Evolutionary conservation across 2,329 filamentous ascomycete genomes (phyloP).

Genomic region (Geosmithia morbida): DNA sequence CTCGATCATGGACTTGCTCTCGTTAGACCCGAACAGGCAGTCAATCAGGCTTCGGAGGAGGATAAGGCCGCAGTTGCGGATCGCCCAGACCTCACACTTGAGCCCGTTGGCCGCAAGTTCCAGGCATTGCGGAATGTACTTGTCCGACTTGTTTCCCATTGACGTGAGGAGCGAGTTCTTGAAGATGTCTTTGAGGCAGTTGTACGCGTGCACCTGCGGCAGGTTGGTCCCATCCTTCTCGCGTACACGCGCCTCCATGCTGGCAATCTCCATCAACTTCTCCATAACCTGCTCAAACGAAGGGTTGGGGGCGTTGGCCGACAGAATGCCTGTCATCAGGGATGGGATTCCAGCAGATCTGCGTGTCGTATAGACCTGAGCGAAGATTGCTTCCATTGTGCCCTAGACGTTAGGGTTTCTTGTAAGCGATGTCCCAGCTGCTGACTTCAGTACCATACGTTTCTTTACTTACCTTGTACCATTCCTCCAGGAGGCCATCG

Average conservation of each 20-base stretch:
- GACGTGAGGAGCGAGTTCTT: constrained; percentile 65
- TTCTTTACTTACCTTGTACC: constrained; percentile 47
- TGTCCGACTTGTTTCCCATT: constrained; percentile 58
- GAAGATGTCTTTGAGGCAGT: constrained; percentile 86
- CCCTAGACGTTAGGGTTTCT: constrained; percentile 25
- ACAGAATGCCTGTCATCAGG: constrained; percentile 68
- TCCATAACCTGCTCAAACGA: constrained; percentile 52
- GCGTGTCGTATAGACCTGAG: constrained; percentile 69
- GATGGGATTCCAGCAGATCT: constrained; percentile 86
- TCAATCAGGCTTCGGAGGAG: constrained; percentile 78
- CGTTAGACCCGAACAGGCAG: constrained; percentile 59
- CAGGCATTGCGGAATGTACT: constrained; percentile 58
- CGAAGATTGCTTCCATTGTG: constrained; percentile 55
- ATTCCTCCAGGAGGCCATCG: constrained; percentile 41
- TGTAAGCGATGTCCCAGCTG: not conserved
- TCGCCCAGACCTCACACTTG: constrained; percentile 76
- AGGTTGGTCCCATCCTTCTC: constrained; percentile 52
- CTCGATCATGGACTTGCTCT: constrained; percentile 50
- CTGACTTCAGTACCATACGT: not conserved
- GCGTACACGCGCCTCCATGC: constrained; percentile 33
- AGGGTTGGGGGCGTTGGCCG: constrained; percentile 43
- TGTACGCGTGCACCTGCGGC: constrained; percentile 88
- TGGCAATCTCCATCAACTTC: constrained; percentile 45
- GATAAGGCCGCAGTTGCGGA: constrained; percentile 85
- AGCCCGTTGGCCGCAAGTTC: constrained; percentile 70